Evolutionary conservation across 2,329 filamentous ascomycete genomes (phyloP).

Genomic region (Decorospora gaudefroyi): DNA sequence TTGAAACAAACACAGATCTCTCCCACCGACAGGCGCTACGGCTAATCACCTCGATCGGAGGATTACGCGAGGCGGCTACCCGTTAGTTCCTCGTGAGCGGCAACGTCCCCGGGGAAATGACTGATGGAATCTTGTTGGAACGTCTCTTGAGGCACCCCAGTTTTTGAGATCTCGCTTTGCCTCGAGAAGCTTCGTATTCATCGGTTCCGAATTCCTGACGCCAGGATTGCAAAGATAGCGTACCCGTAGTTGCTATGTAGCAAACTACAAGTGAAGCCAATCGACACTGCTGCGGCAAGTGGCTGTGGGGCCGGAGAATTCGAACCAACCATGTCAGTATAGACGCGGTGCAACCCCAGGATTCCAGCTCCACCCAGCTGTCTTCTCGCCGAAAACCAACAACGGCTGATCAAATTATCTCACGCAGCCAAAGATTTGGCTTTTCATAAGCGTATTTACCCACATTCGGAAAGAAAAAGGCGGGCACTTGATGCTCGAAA

Average conservation of each 20-base stretch:
- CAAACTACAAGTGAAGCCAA: constrained; percentile 18
- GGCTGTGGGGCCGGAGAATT: constrained; percentile 21
- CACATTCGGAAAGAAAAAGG: no score
- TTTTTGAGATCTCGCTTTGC: no score
- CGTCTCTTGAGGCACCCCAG: no score
- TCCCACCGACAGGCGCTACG: constrained; percentile 6
- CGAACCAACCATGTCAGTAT: constrained; percentile 23
- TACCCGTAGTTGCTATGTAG: no score
- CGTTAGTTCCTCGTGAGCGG: constrained; percentile 4
- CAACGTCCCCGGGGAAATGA: background rate
- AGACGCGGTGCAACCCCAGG: constrained; percentile 29
- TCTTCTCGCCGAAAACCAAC: constrained; percentile 20
- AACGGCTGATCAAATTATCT: constrained; percentile 13
- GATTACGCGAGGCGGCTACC: constrained; percentile 4
- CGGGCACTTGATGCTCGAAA: no score
- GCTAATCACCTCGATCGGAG: constrained; percentile 5
- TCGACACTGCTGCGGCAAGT: constrained; percentile 11
- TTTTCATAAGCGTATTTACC: constrained; percentile 1
- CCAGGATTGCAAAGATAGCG: no score
- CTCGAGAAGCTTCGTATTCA: no score
- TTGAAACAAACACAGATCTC: constrained; percentile 5
- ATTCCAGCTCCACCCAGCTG: constrained; percentile 11
- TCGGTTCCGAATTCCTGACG: no score
- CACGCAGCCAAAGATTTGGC: no score
- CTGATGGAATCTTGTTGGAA: background rate